Percentiles rank a stretch among this genome's conserved stretches.
Evolutionary conservation across 1,284 basidiomycete genomes (phyloP).

Genomic region (Volvariella surrecta): DNA sequence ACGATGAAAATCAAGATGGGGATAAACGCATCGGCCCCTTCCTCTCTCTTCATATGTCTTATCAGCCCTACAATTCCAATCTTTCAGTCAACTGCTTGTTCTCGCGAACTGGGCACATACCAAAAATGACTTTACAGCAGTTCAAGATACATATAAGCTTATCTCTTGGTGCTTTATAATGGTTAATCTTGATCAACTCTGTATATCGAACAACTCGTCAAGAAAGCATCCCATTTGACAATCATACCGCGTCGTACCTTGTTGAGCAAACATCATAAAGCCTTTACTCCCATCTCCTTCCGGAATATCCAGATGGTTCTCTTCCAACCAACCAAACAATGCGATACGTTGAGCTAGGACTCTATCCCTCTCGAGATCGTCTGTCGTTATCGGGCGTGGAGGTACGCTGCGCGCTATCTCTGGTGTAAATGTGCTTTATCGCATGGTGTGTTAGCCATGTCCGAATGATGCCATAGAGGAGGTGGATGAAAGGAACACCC

Average conservation of each 20-base stretch:
- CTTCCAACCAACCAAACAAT: conserved; percentile 86
- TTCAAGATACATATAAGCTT: conserved; percentile 98
- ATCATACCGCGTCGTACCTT: conserved; percentile 48
- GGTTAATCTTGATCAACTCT: conserved; percentile 95
- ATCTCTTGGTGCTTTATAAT: conserved; percentile 97
- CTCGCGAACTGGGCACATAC: conserved; percentile 35
- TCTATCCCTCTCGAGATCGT: conserved; percentile 92
- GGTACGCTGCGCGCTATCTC: conserved; percentile 58
- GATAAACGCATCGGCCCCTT: conserved; percentile 89
- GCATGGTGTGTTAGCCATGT: no score
- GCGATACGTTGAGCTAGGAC: conserved; percentile 87
- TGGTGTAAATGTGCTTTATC: conserved; percentile 92
- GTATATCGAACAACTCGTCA: conserved; percentile 5
- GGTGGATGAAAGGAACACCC: conserved; percentile 21
- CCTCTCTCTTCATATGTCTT: conserved; percentile 73
- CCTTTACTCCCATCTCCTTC: conserved; percentile 63
- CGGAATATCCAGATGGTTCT: conserved; percentile 84
- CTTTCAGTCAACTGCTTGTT: neutral
- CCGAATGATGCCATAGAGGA: neutral
- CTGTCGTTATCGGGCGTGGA: conserved; percentile 79
- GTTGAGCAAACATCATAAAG: conserved; percentile 90
- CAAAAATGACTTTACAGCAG: conserved; percentile 99
- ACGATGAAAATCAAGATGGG: conserved; percentile 95
- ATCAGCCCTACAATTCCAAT: conserved; percentile 59
- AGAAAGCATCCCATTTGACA: neutral